Conservation (phyloP, 441 rosid genomes). For the Erodium chrysanthum region DNA sequence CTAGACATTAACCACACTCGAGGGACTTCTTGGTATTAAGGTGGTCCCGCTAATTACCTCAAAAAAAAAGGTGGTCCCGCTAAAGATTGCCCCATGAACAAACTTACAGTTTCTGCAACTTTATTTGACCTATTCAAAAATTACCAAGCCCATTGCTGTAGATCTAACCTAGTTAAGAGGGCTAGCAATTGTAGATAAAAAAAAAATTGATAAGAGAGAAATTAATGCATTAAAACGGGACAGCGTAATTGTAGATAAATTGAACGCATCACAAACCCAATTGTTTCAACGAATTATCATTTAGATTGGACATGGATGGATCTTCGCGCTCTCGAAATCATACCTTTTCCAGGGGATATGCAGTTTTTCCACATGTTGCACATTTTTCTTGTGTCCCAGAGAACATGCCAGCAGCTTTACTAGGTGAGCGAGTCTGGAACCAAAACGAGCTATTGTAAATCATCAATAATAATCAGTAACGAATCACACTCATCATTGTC, state of each 20-base stretch:
- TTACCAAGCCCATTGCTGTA: neutral
- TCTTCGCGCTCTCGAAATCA: neutral
- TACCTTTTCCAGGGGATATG: conserved; percentile 93
- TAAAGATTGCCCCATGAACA: too few relatives aligned
- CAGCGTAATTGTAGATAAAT: neutral
- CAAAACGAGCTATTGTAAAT: conserved; percentile 9
- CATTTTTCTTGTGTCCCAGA: conserved; percentile 95
- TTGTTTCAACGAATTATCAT: neutral
- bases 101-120: neutral
- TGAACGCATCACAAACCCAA: neutral
- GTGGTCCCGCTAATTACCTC: too few relatives aligned
- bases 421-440: conserved; percentile 78
- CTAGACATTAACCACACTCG: neutral
- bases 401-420: conserved; percentile 85
- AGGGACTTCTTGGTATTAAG: too few relatives aligned
- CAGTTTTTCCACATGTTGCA: conserved; percentile 88
- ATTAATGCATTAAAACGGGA: too few relatives aligned
- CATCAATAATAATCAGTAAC: conserved; percentile 18
- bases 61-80: too few relatives aligned
- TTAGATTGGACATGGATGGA: neutral
- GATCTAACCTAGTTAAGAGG: neutral
- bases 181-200: neutral
- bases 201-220: too few relatives aligned
- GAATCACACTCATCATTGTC: conserved; percentile 2
- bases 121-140: neutral